Evolutionary conservation across 495 filamentous ascomycete species (phyloP).

Genomic region (Geoglossum glabrum): DNA sequence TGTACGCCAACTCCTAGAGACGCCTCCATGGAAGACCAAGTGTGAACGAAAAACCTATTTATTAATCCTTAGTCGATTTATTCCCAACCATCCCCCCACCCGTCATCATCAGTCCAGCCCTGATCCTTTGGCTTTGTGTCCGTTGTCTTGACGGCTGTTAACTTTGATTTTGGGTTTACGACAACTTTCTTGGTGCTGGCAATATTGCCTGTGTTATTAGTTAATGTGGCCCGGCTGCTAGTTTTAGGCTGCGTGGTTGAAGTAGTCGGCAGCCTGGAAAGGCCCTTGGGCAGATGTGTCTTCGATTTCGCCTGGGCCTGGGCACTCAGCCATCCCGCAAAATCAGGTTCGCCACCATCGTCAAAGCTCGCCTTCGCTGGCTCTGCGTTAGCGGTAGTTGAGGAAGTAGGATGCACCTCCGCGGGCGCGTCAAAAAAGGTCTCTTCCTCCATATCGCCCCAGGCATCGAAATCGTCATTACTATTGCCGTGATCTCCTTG

Average conservation of each 20-base stretch:
- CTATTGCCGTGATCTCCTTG: constrained; percentile 16
- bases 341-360: constrained; percentile 75
- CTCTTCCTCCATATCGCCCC: constrained; percentile 39
- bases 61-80: constrained; percentile 2
- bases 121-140: constrained; percentile 35
- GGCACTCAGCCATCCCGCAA: constrained; percentile 79
- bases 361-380: constrained; percentile 36
- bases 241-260: constrained; percentile 1
- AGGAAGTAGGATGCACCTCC: background rate
- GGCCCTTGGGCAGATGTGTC: constrained; percentile 57
- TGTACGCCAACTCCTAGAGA: background rate
- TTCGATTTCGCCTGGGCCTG: constrained; percentile 53
- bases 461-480: constrained; percentile 41
- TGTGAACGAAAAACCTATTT: background rate
- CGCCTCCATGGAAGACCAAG: background rate
- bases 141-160: constrained; percentile 23
- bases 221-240: constrained; percentile 14
- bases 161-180: constrained; percentile 17
- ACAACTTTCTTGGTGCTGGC: constrained; percentile 21
- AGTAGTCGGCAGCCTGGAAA: constrained; percentile 31
- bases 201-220: constrained; percentile 9
- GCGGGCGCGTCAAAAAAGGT: background rate
- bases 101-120: constrained; percentile 31
- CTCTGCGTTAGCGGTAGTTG: constrained; percentile 13
- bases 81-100: constrained; percentile 51